Percentiles rank a stretch among this genome's conserved stretches.
Evolutionary conservation across 768 basidiomycete genomes (phyloP).

Genomic region (Ramaria sp.): DNA sequence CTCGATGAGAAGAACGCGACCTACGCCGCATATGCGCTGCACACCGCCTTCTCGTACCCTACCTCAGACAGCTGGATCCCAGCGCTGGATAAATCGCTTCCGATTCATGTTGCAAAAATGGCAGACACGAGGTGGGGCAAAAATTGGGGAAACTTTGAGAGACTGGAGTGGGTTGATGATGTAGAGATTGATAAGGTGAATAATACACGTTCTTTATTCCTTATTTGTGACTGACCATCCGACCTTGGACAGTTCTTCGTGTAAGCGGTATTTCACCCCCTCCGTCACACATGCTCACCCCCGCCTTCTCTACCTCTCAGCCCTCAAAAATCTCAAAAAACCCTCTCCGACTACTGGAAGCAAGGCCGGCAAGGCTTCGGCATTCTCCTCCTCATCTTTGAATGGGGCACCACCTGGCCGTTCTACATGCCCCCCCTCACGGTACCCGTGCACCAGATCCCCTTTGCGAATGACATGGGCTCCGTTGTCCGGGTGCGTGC

Average conservation of each 20-base stretch:
- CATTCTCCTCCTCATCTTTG: constrained; percentile 17
- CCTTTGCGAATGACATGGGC: constrained; percentile 17
- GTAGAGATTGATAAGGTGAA: background rate
- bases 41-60: constrained; percentile 16
- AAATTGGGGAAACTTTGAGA: constrained; percentile 19
- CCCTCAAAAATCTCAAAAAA: background rate
- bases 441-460: constrained; percentile 16
- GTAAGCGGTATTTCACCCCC: background rate
- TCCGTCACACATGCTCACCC: background rate
- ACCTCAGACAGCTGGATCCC: constrained; percentile 18
- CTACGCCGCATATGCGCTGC: constrained; percentile 17
- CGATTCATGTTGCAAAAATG: constrained; percentile 16
- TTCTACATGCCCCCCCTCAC: constrained; percentile 18
- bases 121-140: constrained; percentile 16
- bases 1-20: constrained; percentile 14
- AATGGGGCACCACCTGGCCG: constrained; percentile 23
- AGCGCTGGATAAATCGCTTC: constrained; percentile 12
- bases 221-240: too few species aligned
- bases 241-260: too few species aligned
- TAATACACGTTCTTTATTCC: too few species aligned
- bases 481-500: constrained; percentile 13
- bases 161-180: constrained; percentile 17
- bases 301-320: background rate
- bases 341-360: background rate
- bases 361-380: constrained; percentile 12